A percentile compares a stretch with the other conserved stretches of the same genome.
phyloP scores from a whole-genome alignment of 805 yeast genomes.

The Candida broadrunensis region DNA sequence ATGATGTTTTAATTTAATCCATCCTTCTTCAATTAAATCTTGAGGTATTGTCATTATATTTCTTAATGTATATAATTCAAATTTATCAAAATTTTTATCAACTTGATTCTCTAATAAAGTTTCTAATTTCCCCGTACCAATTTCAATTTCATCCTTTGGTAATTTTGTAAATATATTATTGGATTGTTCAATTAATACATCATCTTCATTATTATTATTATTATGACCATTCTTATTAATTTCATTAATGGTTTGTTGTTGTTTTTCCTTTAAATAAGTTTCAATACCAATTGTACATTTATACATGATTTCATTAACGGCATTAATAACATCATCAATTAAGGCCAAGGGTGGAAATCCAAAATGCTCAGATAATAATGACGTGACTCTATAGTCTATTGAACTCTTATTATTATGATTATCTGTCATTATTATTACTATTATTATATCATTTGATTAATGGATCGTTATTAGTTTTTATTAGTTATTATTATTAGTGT shows the following conservation, averaged over 20 bases:
- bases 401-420: neutral
- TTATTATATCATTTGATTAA: neutral
- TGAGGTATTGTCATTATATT: conserved; percentile 72
- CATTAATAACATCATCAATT: conserved; percentile 84
- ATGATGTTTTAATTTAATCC: conserved; percentile 68
- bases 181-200: neutral
- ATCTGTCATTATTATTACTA: too few species aligned
- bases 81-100: conserved; percentile 80
- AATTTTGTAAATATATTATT: neutral
- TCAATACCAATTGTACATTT: conserved; percentile 80
- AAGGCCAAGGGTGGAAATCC: conserved; percentile 81
- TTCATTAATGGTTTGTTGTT: conserved; percentile 16
- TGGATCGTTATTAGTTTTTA: too few species aligned
- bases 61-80: conserved; percentile 76
- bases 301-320: conserved; percentile 80
- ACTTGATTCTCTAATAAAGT: conserved; percentile 70
- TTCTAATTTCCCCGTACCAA: conserved; percentile 82
- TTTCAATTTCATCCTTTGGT: conserved; percentile 50
- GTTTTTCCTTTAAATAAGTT: conserved; percentile 47
- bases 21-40: conserved; percentile 62
- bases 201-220: conserved; percentile 6
- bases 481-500: too few species aligned
- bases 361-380: conserved; percentile 76
- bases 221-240: conserved; percentile 11
- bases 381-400: conserved; percentile 27